Conservation (phyloP, 1,284 basidiomycete genomes). For the Ustilago trichophora region DNA sequence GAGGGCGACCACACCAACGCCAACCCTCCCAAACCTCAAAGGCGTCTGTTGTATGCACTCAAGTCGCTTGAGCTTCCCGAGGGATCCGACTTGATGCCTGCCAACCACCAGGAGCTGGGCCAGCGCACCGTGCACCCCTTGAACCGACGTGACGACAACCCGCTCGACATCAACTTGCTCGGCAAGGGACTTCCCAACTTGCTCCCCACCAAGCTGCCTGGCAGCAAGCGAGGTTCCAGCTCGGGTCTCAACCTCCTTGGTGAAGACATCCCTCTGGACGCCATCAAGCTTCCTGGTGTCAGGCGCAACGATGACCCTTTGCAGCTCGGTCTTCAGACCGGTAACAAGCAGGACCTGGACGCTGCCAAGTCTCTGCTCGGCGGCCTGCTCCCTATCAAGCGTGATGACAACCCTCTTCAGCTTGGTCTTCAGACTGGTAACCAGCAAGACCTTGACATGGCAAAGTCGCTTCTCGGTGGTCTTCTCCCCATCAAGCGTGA, state of each 20-base stretch:
- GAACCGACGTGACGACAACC: slow-evolving; percentile 18
- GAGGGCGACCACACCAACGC: slow-evolving; percentile 38
- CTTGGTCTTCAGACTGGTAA: slow-evolving; percentile 14
- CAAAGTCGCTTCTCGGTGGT: slow-evolving; percentile 9
- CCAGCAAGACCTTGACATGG: slow-evolving; percentile 7
- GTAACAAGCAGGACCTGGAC: slow-evolving; percentile 4
- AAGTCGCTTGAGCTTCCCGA: slow-evolving; percentile 11
- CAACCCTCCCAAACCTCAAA: slow-evolving; percentile 10
- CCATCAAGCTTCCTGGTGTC: background rate
- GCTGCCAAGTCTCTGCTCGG: background rate
- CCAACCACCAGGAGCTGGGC: slow-evolving; percentile 30
- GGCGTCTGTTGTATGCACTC: slow-evolving; percentile 23
- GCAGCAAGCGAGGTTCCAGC: slow-evolving; percentile 13
- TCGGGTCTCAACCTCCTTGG: slow-evolving; percentile 26
- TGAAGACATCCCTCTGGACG: slow-evolving; percentile 17
- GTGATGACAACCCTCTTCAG: slow-evolving; percentile 8
- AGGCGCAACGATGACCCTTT: slow-evolving; percentile 6
- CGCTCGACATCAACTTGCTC: slow-evolving; percentile 13
- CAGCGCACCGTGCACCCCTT: slow-evolving; percentile 29
- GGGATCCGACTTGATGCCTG: slow-evolving; percentile 12
- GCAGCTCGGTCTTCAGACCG: slow-evolving; percentile 16
- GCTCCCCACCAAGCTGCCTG: slow-evolving; percentile 6
- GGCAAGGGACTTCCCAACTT: slow-evolving; percentile 8
- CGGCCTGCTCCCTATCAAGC: background rate
- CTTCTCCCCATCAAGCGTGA: slow-evolving; percentile 16